phyloP scores from a whole-genome alignment of 305 asterid species.

The Fraxinus sp. region DNA sequence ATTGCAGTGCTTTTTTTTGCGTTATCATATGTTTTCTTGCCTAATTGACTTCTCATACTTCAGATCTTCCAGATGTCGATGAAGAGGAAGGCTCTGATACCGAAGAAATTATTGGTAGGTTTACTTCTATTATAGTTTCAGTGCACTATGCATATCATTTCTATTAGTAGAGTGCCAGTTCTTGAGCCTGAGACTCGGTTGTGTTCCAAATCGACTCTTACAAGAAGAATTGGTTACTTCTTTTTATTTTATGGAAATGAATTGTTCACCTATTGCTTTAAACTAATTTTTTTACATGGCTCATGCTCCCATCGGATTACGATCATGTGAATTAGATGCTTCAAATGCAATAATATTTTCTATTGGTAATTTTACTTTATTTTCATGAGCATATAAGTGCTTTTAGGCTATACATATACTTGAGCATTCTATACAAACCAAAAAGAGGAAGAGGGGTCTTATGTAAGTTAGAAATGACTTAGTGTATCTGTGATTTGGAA shows the following conservation, averaged over 20 bases:
- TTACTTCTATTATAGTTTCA: slow-evolving; percentile 18
- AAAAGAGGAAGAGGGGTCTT: background rate
- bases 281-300: background rate
- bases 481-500: background rate
- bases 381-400: background rate
- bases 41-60: slow-evolving; percentile 21
- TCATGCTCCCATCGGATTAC: background rate
- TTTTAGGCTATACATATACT: background rate
- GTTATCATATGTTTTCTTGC: background rate
- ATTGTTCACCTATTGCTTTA: background rate
- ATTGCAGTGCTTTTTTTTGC: background rate
- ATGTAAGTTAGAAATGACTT: background rate
- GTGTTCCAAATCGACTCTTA: background rate
- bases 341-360: background rate
- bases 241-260: background rate
- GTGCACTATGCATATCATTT: background rate
- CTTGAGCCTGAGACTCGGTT: background rate
- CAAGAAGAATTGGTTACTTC: background rate
- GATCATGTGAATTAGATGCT: background rate
- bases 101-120: slow-evolving; percentile 35
- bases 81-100: slow-evolving; percentile 51
- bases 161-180: background rate
- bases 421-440: background rate
- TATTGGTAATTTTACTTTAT: background rate
- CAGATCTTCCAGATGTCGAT: slow-evolving; percentile 61